phyloP scores from a whole-genome alignment of 768 basidiomycete genomes.

The Lactifluus pinguis region DNA sequence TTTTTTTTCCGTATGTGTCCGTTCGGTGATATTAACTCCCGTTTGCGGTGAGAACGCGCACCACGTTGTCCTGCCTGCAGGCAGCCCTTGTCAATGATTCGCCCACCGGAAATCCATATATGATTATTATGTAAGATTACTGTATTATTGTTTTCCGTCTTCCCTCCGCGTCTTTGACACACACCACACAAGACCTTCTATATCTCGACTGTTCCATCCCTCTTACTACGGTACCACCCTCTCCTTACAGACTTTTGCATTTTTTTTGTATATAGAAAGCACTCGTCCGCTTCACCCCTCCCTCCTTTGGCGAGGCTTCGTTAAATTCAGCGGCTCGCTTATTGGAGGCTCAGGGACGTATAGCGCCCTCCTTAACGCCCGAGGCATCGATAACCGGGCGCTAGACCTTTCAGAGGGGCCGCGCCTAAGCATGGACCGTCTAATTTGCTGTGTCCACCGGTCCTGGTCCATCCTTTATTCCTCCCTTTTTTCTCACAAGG shows the following conservation, averaged over 20 bases:
- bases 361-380: constrained; percentile 6
- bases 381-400: constrained; percentile 15
- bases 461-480: constrained; percentile 15
- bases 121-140: constrained; percentile 34
- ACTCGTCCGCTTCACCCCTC: not conserved
- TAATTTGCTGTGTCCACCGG: not conserved
- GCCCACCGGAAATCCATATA: constrained; percentile 22
- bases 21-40: constrained; percentile 19
- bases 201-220: not conserved
- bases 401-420: not conserved
- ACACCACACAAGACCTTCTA: constrained; percentile 11
- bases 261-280: not conserved
- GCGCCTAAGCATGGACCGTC: constrained; percentile 4
- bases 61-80: constrained; percentile 75
- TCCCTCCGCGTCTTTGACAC: constrained; percentile 14
- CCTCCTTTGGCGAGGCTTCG: not conserved
- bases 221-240: not conserved
- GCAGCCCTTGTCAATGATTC: constrained; percentile 40
- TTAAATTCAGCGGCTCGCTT: constrained; percentile 4
- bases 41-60: constrained; percentile 43
- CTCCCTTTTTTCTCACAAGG: not conserved
- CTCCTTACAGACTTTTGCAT: not conserved
- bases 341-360: constrained; percentile 4
- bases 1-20: constrained; percentile 13
- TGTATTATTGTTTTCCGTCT: constrained; percentile 20